Evolutionary conservation across 768 basidiomycete species (phyloP), one percentile per base, ranked within the genome.

Genomic region (Boletus patriciae): DNA sequence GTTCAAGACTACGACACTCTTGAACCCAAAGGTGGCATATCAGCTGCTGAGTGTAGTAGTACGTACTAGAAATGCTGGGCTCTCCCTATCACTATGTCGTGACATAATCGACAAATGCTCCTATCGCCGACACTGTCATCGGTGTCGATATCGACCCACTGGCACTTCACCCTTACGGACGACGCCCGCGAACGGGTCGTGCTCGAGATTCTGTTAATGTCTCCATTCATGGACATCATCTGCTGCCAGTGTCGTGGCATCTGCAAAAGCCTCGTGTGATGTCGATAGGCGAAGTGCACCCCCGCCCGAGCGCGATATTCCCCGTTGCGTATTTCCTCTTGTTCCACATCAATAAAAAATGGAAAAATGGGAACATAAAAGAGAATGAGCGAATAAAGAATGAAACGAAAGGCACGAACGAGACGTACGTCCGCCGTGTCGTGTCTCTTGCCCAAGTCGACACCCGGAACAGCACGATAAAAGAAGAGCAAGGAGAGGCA

Each of bases 21-120:
- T 83, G 57, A 82, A 77, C 66, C 82, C 84, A 5, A 82, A 78
- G 52, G 80, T 86, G n/a, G 76, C 82, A n/a, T n/a, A n/a, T n/a
- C n/a, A n/a, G n/a, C n/a, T n/a, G n/a, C n/a, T n/a, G n/a, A n/a
- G n/a, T n/a, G n/a, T n/a, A n/a, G n/a, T n/a, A n/a, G n/a, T n/a
- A n/a, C n/a, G n/a, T n/a, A n/a, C n/a, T n/a, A n/a, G n/a, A n/a
- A n/a, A n/a, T n/a, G n/a, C n/a, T n/a, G n/a, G n/a, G n/a, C n/a
- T n/a, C n/a, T n/a, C n/a, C n/a, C n/a, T n/a, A n/a, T n/a, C n/a
- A n/a, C n/a, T n/a, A n/a, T n/a, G n/a, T n/a, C n/a, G n/a, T n/a
- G n/a, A 70, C 60, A 9, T 61, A 57, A 27, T 70, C 65, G 8
- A 66, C 36, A 33, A 62, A 69, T 6, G 43, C 43, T 0, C 62